Conservation (phyloP, 176 grass and related monocot genomes). For the Saccharum spontaneum region DNA sequence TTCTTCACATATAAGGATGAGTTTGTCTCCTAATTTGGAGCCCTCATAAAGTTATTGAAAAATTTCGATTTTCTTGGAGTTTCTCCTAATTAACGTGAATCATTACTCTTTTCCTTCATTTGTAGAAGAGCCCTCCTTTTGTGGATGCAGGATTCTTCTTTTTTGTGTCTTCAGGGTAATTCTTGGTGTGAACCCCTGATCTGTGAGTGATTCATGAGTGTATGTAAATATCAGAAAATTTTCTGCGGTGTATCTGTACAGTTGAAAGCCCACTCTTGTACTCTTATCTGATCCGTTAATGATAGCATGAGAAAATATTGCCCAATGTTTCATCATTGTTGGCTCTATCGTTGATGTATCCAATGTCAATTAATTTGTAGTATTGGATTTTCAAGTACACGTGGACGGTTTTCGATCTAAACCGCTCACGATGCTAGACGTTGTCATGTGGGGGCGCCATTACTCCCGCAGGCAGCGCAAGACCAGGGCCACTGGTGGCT, state of each 20-base stretch:
- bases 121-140: slow-evolving; percentile 26
- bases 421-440: not conserved
- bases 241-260: slow-evolving; percentile 42
- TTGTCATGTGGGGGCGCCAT: no score
- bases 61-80: slow-evolving; percentile 7
- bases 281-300: slow-evolving; percentile 17
- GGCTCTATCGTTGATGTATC: slow-evolving; percentile 7
- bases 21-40: slow-evolving; percentile 32
- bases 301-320: slow-evolving; percentile 1
- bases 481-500: no score
- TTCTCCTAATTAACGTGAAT: slow-evolving; percentile 31
- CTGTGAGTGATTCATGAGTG: slow-evolving; percentile 14
- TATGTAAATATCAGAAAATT: slow-evolving; percentile 48
- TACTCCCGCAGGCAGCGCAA: no score
- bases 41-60: slow-evolving; percentile 15
- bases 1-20: slow-evolving; percentile 24
- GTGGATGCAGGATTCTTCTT: slow-evolving; percentile 33
- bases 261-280: slow-evolving; percentile 19
- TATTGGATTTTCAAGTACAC: not conserved
- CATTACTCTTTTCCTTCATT: not conserved
- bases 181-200: slow-evolving; percentile 44
- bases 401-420: not conserved
- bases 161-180: slow-evolving; percentile 30
- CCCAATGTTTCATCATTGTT: not conserved
- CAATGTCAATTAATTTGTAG: not conserved